Percentiles rank a stretch among this genome's conserved stretches.
Conservation (phyloP, 2,329 filamentous ascomycete genomes). For the Scopulariopsis brevicaulis region DNA sequence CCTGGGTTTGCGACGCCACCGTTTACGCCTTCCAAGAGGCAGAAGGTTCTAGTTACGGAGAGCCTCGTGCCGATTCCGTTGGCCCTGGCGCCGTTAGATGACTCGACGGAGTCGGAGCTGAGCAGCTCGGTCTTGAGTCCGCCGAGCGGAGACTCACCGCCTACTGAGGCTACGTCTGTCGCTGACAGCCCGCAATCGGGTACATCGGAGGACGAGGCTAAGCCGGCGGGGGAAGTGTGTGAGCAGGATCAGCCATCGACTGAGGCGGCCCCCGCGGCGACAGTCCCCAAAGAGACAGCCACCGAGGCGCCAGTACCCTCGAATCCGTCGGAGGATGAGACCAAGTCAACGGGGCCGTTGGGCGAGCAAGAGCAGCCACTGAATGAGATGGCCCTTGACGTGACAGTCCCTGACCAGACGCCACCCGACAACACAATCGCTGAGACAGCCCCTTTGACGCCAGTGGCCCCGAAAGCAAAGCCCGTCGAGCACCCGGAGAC, state of each 20-base stretch:
- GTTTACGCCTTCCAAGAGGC: constrained; percentile 40
- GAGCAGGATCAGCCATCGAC: not conserved
- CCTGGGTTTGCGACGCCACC: constrained; percentile 38
- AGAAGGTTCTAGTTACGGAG: constrained; percentile 19
- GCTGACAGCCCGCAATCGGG: constrained; percentile 13
- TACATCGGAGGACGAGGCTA: not conserved
- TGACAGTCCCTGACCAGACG: no score
- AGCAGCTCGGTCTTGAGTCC: not conserved
- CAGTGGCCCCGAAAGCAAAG: not conserved
- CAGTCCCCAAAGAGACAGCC: no score
- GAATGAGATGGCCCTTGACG: no score
- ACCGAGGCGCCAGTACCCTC: no score
- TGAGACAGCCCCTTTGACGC: not conserved
- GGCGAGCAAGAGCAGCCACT: no score
- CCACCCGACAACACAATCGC: no score
- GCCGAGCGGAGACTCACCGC: constrained; percentile 14
- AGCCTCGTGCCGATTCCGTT: constrained; percentile 7
- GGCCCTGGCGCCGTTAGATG: constrained; percentile 8
- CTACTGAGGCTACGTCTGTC: constrained; percentile 37
- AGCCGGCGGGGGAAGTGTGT: not conserved
- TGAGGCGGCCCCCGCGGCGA: no score
- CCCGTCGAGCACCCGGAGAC: not conserved
- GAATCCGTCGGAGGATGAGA: no score
- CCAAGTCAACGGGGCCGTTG: no score
- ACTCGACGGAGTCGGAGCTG: not conserved